Evolutionary conservation across 1,139 yeast genomes (phyloP), one percentile per base, ranked within the genome.

Genomic region (Pichiaceae sp.): DNA sequence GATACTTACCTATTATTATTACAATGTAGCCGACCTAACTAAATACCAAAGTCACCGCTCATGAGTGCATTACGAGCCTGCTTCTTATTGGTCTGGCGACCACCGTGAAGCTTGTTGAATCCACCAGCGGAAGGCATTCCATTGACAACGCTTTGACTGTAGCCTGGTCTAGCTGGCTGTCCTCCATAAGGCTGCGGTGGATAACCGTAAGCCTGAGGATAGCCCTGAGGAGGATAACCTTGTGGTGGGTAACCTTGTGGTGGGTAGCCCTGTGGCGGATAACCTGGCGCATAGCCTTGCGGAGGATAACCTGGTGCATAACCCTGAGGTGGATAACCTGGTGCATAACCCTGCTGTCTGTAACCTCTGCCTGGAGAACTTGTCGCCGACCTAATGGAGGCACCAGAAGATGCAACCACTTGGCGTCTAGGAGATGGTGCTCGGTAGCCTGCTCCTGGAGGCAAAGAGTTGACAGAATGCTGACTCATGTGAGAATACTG

Each of bases 41-140:
- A 56, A 23, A 56, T 56, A 25, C 60, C 60, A 45, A 54, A 58
- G 24, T 46, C 52, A 12, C 53, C 59, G 15, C 49, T 49, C 54
- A 53, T 50, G 26, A 58, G 49, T 2, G 60, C 60, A 36, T 48
- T 44, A 33, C 62, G 43, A 11, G 59, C 53, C 35, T 49, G 46
- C 15, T 42, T 46, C 36, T 51, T 56, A 34, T 48, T 46, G 5
- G 41, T 31, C 4, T 41, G 35, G 9, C 36, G 38, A 14, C 42
- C 47, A 3, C 55, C 56, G 37, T 54, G 59, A 7, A 52, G 35
- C 30, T 44, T 49, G 34, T 46, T 51, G 29, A 44, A 38, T 24
- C 43, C 44, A 1, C 39, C 45, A 3, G 50, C 39, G 7, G 55
- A 50, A 12, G 58, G 56, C 44, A 53, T 40, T 17, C 47, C 46